Base-by-base conservation (phyloP, 1,284 basidiomycete species). In the Schizophyllum amplum region DNA sequence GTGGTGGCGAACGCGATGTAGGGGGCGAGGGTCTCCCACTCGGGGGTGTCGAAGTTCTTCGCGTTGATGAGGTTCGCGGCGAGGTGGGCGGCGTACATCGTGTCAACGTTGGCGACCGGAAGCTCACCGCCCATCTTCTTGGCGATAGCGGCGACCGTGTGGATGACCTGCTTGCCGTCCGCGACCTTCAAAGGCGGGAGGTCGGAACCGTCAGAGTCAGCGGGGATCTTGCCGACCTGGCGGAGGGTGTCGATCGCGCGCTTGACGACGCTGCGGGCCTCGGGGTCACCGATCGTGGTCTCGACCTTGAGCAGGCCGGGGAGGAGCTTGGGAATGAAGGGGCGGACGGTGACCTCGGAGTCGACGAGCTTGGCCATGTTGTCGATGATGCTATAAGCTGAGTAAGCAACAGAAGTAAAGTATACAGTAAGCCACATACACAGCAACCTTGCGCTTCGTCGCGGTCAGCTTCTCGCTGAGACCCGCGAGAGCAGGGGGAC, bases 341-440 rank as follows among this genome's bases (percentile, higher is more conserved):
- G 95, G 66, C 95, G 89, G 74, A 98, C 94, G 57, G 93, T 96
- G 75, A 92, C 79, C 64, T 91, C 83, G 55, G 93, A 96, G 79
- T 97, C 94, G 72, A 98, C 95, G 68, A 98, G 87, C 81, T 97
- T 98, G 72, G 94, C 75, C 94, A 98, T 98, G 86, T 98, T 98
- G 81, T 98, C 95, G 69, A 92, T 82, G 67, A 98, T 97, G 68
- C 86, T 88, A 68, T 42, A 53, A 59, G 62, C 52, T 58, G 60
- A 59, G 27, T 63, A 22, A 66, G 50, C 54, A 59, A 60, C 57
- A 54, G 57, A 53, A 56, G 47, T 27, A 47, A 47, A 57, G 63
- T 61, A 55, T 46, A 63, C 61, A 22, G 47, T 55, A 47, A 20
- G 26, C 50, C 46, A 73, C 85, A 66, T 77, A 88, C 86, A 97